Conservation (phyloP, 2,329 filamentous ascomycete species). For the Achaetomium macrosporum region DNA sequence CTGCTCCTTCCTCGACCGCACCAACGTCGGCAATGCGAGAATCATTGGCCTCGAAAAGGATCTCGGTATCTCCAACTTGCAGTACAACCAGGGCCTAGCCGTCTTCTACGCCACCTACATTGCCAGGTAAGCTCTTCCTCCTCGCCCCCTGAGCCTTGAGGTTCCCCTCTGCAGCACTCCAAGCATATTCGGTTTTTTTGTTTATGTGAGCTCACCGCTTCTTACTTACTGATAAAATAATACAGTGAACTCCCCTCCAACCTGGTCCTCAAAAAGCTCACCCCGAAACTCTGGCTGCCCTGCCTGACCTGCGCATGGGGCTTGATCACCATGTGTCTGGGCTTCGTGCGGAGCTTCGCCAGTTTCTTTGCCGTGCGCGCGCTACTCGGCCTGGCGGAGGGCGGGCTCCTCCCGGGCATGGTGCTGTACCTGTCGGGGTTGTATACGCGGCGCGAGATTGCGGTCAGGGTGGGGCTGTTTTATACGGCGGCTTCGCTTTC, state of each 20-base stretch:
- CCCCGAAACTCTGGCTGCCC: conserved; percentile 55
- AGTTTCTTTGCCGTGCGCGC: conserved; percentile 58
- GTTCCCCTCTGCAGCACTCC: too few relatives aligned
- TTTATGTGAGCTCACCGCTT: too few relatives aligned
- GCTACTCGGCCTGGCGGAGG: conserved; percentile 57
- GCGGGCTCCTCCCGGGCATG: conserved; percentile 61
- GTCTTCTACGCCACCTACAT: conserved; percentile 60
- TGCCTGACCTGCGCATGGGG: conserved; percentile 53
- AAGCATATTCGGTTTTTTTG: too few relatives aligned
- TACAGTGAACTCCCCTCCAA: conserved; percentile 58
- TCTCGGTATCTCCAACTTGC: conserved; percentile 50
- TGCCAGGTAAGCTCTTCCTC: conserved; percentile 23
- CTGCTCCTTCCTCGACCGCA: conserved; percentile 60
- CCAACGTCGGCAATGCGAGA: conserved; percentile 68
- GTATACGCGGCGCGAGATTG: conserved; percentile 54
- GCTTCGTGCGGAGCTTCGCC: conserved; percentile 47
- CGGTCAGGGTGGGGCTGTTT: conserved; percentile 59
- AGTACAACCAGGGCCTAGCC: conserved; percentile 57
- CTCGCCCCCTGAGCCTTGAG: not conserved
- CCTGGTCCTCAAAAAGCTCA: conserved; percentile 55
- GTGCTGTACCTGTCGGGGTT: conserved; percentile 60
- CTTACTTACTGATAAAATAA: too few relatives aligned
- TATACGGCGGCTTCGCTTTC: conserved; percentile 18
- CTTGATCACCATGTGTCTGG: conserved; percentile 50
- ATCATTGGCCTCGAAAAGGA: conserved; percentile 57